Evolutionary conservation across 768 basidiomycete species (phyloP), one percentile per base, ranked within the genome.

Genomic region (Tremella yokohamensis): DNA sequence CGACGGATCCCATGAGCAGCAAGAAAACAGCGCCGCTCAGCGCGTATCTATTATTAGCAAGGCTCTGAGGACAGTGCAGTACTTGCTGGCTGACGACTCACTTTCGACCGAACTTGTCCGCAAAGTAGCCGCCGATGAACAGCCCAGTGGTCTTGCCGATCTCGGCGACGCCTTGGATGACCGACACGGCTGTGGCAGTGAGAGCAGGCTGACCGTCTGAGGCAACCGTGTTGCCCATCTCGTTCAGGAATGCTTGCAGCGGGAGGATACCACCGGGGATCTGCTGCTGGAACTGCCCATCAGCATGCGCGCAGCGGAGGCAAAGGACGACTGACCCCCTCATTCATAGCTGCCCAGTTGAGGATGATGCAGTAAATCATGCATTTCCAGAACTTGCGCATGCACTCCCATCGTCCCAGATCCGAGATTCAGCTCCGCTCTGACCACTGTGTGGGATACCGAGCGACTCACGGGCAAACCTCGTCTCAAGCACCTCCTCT

Each of bases 61-160:
- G 1, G 40, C 40, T 54, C n/a, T 22, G 19, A 19, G 15, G 7
- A 37, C 40, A 11, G 52, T 40, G 40, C 1, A 54, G 39, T 12
- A 34, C 18, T 16, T 12, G 16, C 20, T 22, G 42, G 40, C 40
- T 6, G 8, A 19, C 2, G 3, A 56, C 63, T 59, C 53, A 61
- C 63, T 65, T 65, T 47, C 64, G 61, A 29, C 64, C 64, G 26
- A 65, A 59, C 18, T 52, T 40, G 44, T 65, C 40, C 18, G 50
- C 37, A 15, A 63, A 38, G 18, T 16, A 24, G 6, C 61, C 64
- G 19, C 64, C 64, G 40, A 59, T 49, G 40, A 63, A 62, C 54
- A 59, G 57, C 16, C 64, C 64, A 4, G 63, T 4, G 18, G 61
- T 65, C 50, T 65, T 58, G 22, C 57, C 48, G 55, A 65, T 63